Percentiles rank a stretch among this genome's conserved stretches.
Evolutionary conservation across 2,329 filamentous ascomycete genomes (phyloP).

Genomic region (Ascocoryne sarcoides): DNA sequence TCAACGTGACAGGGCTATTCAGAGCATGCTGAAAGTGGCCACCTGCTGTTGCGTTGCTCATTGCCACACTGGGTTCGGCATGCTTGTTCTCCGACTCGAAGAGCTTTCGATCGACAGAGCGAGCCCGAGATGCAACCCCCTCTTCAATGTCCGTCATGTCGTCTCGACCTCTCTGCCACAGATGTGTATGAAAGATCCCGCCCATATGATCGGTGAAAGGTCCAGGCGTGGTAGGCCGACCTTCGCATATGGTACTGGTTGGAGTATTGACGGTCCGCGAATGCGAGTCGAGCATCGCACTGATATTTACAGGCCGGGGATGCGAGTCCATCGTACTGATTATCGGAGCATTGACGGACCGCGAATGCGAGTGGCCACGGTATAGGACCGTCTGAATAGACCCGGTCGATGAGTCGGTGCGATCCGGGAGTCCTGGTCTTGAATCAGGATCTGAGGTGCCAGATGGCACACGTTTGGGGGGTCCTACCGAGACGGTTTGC

Average conservation of each 20-base stretch:
- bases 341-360: constrained; percentile 29
- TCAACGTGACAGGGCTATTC: constrained; percentile 1
- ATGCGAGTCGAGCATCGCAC: no score
- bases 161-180: constrained; percentile 20
- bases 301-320: no score
- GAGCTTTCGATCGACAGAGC: constrained; percentile 53
- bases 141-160: constrained; percentile 32
- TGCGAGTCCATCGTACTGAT: constrained; percentile 4
- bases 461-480: constrained; percentile 29
- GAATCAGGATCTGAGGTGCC: constrained; percentile 32
- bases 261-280: constrained; percentile 30
- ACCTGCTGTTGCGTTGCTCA: constrained; percentile 49
- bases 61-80: constrained; percentile 51
- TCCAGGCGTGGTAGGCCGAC: constrained; percentile 13
- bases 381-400: constrained; percentile 27
- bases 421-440: constrained; percentile 31
- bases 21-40: constrained; percentile 36
- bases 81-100: constrained; percentile 56
- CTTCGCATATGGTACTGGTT: no score
- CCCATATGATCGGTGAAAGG: constrained; percentile 24
- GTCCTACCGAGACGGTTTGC: constrained; percentile 30
- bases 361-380: constrained; percentile 24
- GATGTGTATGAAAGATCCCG: constrained; percentile 18
- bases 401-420: constrained; percentile 24
- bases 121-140: constrained; percentile 44